Evolutionary conservation across 257 asterid genomes (phyloP).

Genomic region (Solanum acaule): DNA sequence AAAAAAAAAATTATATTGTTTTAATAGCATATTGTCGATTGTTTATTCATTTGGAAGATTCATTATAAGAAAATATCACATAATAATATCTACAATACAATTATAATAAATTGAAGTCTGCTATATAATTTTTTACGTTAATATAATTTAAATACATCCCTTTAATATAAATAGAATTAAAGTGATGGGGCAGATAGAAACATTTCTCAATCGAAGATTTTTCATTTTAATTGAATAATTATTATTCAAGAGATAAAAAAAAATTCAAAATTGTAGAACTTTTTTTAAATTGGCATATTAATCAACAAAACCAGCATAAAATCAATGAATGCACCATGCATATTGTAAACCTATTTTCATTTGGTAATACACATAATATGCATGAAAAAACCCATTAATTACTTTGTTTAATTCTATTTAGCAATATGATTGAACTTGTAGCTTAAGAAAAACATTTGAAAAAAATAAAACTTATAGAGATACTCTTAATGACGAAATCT

Average conservation of each 20-base stretch:
- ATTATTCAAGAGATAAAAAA: not conserved
- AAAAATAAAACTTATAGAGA: not conserved
- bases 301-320: not conserved
- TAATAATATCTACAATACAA: too few relatives aligned
- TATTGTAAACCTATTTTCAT: not conserved
- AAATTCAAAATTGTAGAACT: not conserved
- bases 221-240: not conserved
- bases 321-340: not conserved
- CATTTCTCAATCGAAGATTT: not conserved
- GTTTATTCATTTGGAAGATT: not conserved
- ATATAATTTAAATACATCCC: not conserved
- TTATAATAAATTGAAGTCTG: not conserved
- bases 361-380: not conserved
- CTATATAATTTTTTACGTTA: not conserved
- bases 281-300: not conserved
- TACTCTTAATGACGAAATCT: not conserved
- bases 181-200: not conserved
- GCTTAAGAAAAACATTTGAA: too few relatives aligned
- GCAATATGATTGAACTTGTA: too few relatives aligned
- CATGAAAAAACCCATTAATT: not conserved
- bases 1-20: conserved; percentile 1
- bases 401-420: not conserved
- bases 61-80: not conserved
- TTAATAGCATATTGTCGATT: conserved; percentile 9
- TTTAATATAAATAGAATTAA: not conserved